These are phyloP conservation scores for Talaromyces atroroseus DNA, from an alignment of 2,329 filamentous ascomycete genomes.

Conservation along the genomic window DNA sequence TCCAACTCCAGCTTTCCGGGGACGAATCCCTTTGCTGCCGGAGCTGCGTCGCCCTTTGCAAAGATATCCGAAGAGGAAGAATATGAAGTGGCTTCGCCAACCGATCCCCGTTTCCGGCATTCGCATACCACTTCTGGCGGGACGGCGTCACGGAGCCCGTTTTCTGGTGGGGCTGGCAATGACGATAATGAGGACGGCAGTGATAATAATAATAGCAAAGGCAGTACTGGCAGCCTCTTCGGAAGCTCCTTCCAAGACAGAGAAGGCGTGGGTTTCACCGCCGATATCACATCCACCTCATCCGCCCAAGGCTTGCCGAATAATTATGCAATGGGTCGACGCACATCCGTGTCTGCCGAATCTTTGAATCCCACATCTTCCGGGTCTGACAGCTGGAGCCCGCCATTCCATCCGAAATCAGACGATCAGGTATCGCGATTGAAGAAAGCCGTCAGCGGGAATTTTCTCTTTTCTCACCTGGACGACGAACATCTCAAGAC, in stretches of 20 bases:
- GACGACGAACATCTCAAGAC: conserved; percentile 88
- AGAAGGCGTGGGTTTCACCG: conserved; percentile 17
- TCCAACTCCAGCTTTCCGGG: conserved; percentile 67
- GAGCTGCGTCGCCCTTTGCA: conserved; percentile 49
- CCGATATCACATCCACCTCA: conserved; percentile 17
- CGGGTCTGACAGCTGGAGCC: conserved; percentile 81
- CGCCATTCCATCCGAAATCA: conserved; percentile 78
- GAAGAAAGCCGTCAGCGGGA: conserved; percentile 73
- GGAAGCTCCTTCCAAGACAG: conserved; percentile 28
- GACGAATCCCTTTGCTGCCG: conserved; percentile 76
- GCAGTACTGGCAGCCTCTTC: conserved; percentile 19
- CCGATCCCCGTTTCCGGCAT: conserved; percentile 55
- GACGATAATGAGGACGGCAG: conserved; percentile 16
- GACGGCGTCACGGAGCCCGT: conserved; percentile 34
- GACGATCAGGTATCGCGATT: conserved; percentile 74
- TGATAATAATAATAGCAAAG: conserved; percentile 18
- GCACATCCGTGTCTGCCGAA: conserved; percentile 94
- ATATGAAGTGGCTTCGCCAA: conserved; percentile 72
- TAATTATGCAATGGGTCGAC: conserved; percentile 89
- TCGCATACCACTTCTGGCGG: conserved; percentile 24
- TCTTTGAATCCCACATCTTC: conserved; percentile 85
- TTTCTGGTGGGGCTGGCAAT: conserved; percentile 34
- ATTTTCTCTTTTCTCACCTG: conserved; percentile 90
- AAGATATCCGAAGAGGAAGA: conserved; percentile 79
- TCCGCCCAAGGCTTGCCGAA: conserved; percentile 56